Evolutionary conservation across 345 rosid genomes (phyloP).

Genomic region (Aurinia saxatilis): DNA sequence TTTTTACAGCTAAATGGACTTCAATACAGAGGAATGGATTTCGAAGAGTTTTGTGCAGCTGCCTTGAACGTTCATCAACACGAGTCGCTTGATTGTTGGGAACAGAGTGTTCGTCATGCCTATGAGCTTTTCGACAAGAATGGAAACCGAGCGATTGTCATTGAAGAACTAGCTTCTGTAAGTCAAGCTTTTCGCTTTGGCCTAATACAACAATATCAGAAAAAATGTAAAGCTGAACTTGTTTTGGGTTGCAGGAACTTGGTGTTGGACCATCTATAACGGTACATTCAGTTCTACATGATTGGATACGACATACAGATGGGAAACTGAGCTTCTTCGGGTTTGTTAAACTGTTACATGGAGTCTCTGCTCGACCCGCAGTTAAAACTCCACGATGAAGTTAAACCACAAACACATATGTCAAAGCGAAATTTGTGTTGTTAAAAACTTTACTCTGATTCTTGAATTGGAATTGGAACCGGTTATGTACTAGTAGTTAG

Average conservation of each 20-base stretch:
- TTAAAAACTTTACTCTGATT: conserved; percentile 4
- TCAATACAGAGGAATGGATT: conserved; percentile 75
- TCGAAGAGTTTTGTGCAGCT: conserved; percentile 96
- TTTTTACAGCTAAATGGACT: conserved; percentile 58
- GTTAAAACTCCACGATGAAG: conserved; percentile 24
- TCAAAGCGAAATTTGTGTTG: neutral
- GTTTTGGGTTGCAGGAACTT: conserved; percentile 57
- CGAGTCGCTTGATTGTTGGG: conserved; percentile 81
- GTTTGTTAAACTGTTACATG: conserved; percentile 73
- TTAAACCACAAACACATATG: neutral
- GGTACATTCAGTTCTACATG: conserved; percentile 75
- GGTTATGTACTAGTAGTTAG: neutral
- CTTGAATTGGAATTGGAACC: conserved; percentile 12
- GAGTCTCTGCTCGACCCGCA: conserved; percentile 50
- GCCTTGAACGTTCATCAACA: conserved; percentile 77
- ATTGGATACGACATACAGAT: conserved; percentile 81
- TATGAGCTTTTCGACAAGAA: conserved; percentile 78
- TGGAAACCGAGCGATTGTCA: conserved; percentile 76
- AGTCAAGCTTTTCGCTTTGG: conserved; percentile 12
- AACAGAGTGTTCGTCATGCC: conserved; percentile 63
- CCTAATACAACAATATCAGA: neutral
- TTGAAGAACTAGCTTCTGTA: conserved; percentile 92
- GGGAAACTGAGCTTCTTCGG: conserved; percentile 93
- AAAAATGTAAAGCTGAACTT: neutral
- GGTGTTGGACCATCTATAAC: conserved; percentile 87